Base-by-base conservation (phyloP, 768 basidiomycete genomes). In the Boletus subcaerulescens region DNA sequence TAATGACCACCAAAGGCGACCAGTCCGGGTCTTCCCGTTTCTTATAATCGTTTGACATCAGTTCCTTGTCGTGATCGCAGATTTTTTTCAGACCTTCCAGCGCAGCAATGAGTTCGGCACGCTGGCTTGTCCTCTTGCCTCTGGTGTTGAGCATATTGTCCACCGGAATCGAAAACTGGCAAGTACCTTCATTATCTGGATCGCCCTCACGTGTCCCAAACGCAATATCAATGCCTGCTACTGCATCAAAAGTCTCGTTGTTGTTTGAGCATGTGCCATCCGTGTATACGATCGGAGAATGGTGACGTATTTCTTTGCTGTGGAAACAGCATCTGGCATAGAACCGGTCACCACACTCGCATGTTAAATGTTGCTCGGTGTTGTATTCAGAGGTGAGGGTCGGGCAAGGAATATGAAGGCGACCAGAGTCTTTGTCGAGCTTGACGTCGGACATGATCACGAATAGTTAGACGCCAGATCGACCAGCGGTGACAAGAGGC, bases 241-340 rank as follows among this genome's bases (percentile, higher is more conserved):
- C 57, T 0, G 70, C 70, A n/a, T 38, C 55, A 2, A 35, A 36
- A 1, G 12, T 26, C 5, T 73, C 71, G 32, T 74, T 73, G 32
- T 74, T 73, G n/a, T 57, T 53, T 2, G 36, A 24, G 52, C 73
- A 75, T 6, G 72, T 65, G 15, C 73, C 74, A 46, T 74, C 71
- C 10, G 65, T 67, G 56, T 61, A 71, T 6, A 71, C 69, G 24
- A 74, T 6, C 2, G 22, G 48, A 20, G 48, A 48, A 18, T 57
- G 42, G 46, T 68, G 67, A 51, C 70, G 68, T 0, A 3, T 8
- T 12, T 18, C 11, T 41, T 13, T 17, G 40, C 13, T 43, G 26
- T 55, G 50, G n/a, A 17, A 3, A 32, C 52, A 57, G 18, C 58
- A 60, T 46, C n/a, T 45, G 5, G 50, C 35, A 42, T 9, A 56